Base-by-base conservation (phyloP, 2,329 filamentous ascomycete species). In the Neoscytalidium dimidiatum region DNA sequence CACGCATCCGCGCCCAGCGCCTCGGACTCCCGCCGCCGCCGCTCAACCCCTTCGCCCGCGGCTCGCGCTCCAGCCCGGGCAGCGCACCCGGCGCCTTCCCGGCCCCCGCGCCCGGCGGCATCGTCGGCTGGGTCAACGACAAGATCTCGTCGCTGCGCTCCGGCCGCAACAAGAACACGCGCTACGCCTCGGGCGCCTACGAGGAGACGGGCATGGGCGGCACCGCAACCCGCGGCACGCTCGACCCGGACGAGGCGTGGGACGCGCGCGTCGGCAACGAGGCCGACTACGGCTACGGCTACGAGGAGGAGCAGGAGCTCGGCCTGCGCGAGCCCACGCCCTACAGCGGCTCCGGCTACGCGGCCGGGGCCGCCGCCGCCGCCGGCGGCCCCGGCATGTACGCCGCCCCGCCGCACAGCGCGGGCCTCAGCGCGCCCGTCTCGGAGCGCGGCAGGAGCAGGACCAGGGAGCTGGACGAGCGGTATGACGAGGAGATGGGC, bases 181-280 rank as follows among this genome's bases (percentile, higher is more conserved):
- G 88, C 75, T 86, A 83, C 43, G 90, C 90, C 0, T 82, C 85
- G 1, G 91, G 90, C 68, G 89, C 89, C 52, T 93, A 92, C 80
- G 91, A 93, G 80, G 91, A 92, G 71, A 79, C 84, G 4, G 73
- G 79, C 6, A 71, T 72, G 64, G 75, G 72, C 14, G 67, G 68
- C 43, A 60, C 60, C 49, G 65, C 66, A 57, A 79, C 80, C 64
- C 73, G 76, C 31, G 79, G 80, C 23, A 82, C 88, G 3, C 84
- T 92, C 51, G 92, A 95, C 72, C 91, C 91, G 1, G 92, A 96
- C 74, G 91, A 94, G 73, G 91, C 92, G 1, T 96, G 92, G 92
- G 92, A 95, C 79, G 80, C 91, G 68, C 83, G 91, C 66, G 91
- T 96, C 4, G 91, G 90, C 65, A 84, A 88, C 70, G 91, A 94